A percentile compares a stretch with the other conserved stretches of the same genome.
Evolutionary conservation across 2,329 filamentous ascomycete species (phyloP).

Genomic region (Hypomyces perniciosus): DNA sequence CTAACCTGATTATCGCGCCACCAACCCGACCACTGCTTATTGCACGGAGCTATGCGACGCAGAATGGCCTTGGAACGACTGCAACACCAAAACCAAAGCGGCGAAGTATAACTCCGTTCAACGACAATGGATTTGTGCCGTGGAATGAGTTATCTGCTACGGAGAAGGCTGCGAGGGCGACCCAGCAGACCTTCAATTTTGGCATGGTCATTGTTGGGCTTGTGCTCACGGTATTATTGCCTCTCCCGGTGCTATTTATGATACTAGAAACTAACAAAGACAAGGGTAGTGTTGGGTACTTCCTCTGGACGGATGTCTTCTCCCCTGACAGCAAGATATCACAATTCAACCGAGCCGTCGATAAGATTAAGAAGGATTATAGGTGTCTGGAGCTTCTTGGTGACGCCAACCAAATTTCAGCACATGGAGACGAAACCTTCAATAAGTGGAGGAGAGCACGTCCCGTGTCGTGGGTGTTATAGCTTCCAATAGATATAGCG

Average conservation of each 20-base stretch:
- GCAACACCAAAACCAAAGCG: constrained; percentile 43
- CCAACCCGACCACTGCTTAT: constrained; percentile 32
- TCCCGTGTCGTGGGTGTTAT: constrained; percentile 47
- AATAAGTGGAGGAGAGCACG: constrained; percentile 73
- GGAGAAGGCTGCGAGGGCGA: constrained; percentile 79
- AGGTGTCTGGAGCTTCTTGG: constrained; percentile 70
- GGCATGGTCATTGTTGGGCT: constrained; percentile 69
- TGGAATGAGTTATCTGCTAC: constrained; percentile 70
- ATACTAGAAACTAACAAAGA: background rate
- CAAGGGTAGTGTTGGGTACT: constrained; percentile 69
- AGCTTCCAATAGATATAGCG: background rate
- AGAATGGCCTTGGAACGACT: constrained; percentile 39
- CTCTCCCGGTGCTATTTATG: background rate
- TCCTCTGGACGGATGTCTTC: constrained; percentile 78
- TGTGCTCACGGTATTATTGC: constrained; percentile 58
- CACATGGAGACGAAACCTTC: constrained; percentile 73
- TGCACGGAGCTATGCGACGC: constrained; percentile 53
- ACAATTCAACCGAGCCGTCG: constrained; percentile 82
- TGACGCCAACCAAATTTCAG: constrained; percentile 66
- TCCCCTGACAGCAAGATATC: constrained; percentile 77
- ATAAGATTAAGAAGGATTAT: constrained; percentile 67
- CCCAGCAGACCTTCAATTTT: constrained; percentile 88
- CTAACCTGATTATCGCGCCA: constrained; percentile 22
- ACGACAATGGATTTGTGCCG: constrained; percentile 74
- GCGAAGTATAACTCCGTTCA: constrained; percentile 72